These are phyloP conservation scores for Batrachochytrium dendrobatidis DNA, from an alignment of 371 early-diverging fungal genomes.

Conservation along the genomic window DNA sequence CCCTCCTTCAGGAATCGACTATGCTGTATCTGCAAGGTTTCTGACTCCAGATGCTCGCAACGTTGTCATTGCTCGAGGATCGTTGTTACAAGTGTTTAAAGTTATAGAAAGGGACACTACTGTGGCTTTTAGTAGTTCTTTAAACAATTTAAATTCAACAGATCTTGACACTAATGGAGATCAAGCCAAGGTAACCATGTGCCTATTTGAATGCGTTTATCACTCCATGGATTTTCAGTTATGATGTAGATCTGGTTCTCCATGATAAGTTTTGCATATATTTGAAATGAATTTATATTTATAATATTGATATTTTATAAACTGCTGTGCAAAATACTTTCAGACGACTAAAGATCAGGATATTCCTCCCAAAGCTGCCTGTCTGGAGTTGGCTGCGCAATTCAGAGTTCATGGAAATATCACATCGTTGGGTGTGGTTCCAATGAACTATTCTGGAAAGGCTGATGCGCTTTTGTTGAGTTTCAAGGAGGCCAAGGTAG, in stretches of 20 bases:
- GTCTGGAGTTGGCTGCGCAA: slow-evolving; percentile 65
- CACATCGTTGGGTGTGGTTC: slow-evolving; percentile 68
- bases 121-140: background rate
- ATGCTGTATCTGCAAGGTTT: slow-evolving; percentile 64
- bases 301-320: too few relatives aligned
- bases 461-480: slow-evolving; percentile 77
- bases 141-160: background rate
- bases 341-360: too few relatives aligned
- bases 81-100: slow-evolving; percentile 72
- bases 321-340: too few relatives aligned
- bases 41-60: slow-evolving; percentile 62
- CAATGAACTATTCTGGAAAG: slow-evolving; percentile 51
- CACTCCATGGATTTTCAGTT: background rate
- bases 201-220: too few relatives aligned
- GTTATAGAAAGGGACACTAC: slow-evolving; percentile 56
- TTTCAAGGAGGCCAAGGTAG: slow-evolving; percentile 90
- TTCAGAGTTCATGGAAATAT: slow-evolving; percentile 74
- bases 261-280: background rate
- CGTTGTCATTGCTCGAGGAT: slow-evolving; percentile 67
- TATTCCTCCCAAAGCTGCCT: slow-evolving; percentile 41
- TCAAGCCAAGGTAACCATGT: background rate
- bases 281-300: background rate
- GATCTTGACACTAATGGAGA: background rate
- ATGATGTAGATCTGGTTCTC: background rate
- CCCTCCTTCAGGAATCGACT: slow-evolving; percentile 73